Evolutionary conservation across 495 filamentous ascomycete genomes (phyloP).

Genomic region (Penicillium taxi): DNA sequence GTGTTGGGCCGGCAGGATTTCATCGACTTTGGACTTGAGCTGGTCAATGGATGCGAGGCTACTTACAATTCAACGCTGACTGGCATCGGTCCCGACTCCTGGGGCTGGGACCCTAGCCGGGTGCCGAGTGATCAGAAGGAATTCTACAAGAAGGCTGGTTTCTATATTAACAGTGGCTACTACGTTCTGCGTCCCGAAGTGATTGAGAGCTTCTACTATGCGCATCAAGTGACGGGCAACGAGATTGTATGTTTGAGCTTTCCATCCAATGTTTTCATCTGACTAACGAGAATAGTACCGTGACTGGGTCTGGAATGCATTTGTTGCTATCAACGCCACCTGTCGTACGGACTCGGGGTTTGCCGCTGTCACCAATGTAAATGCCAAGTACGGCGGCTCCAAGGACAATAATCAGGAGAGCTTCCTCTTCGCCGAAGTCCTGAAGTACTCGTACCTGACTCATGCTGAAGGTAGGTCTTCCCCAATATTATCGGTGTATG

Average conservation of each 20-base stretch:
- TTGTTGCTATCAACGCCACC: slow-evolving; percentile 58
- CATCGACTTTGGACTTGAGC: slow-evolving; percentile 63
- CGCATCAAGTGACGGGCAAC: slow-evolving; percentile 69
- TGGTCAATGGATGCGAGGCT: slow-evolving; percentile 65
- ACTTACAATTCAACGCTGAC: slow-evolving; percentile 65
- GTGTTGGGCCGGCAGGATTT: slow-evolving; percentile 56
- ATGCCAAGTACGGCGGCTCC: slow-evolving; percentile 49
- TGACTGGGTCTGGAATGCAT: slow-evolving; percentile 82
- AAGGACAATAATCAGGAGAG: slow-evolving; percentile 72
- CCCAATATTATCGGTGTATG: not conserved
- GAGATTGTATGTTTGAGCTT: slow-evolving; percentile 24
- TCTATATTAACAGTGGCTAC: slow-evolving; percentile 54
- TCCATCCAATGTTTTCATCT: not conserved
- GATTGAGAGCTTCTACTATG: slow-evolving; percentile 84
- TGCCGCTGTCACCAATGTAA: slow-evolving; percentile 59
- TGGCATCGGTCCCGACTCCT: slow-evolving; percentile 71
- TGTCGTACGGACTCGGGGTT: slow-evolving; percentile 60
- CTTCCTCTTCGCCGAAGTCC: slow-evolving; percentile 83
- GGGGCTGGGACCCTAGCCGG: slow-evolving; percentile 54
- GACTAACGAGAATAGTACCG: slow-evolving; percentile 48
- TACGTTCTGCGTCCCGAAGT: slow-evolving; percentile 81
- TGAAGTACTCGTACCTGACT: slow-evolving; percentile 79
- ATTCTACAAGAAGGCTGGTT: slow-evolving; percentile 61
- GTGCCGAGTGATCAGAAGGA: slow-evolving; percentile 40
- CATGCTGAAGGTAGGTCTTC: slow-evolving; percentile 34